These are phyloP conservation scores for Themeda triandra DNA, from an alignment of 176 grass and related monocot genomes.

Conservation along the genomic window DNA sequence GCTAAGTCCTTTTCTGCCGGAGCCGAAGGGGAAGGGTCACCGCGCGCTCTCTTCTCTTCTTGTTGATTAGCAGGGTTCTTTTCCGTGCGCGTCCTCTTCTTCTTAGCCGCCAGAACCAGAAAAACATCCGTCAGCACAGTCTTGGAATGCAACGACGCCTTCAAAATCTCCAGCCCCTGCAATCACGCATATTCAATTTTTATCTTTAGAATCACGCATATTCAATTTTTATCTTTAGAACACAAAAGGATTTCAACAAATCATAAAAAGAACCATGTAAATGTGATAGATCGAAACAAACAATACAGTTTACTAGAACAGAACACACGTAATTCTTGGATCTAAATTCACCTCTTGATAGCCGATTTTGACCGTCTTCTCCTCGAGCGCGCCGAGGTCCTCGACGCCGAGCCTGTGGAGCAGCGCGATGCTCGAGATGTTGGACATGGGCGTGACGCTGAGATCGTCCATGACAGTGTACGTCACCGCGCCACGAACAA, in stretches of 20 bases:
- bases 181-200: neutral
- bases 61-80: no score
- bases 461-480: slow-evolving; percentile 36
- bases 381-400: slow-evolving; percentile 15
- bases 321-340: no score
- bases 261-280: no score
- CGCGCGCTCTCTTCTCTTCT: no score
- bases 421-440: slow-evolving; percentile 1
- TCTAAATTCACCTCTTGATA: neutral
- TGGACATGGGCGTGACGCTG: slow-evolving; percentile 8
- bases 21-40: no score
- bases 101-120: neutral
- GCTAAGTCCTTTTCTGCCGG: no score
- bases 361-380: slow-evolving; percentile 25
- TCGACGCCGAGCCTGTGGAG: slow-evolving; percentile 18
- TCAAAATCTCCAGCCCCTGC: slow-evolving; percentile 20
- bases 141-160: slow-evolving; percentile 30
- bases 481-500: neutral
- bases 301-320: neutral
- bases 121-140: slow-evolving; percentile 44
- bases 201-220: neutral
- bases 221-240: no score
- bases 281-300: no score
- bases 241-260: no score
- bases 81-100: neutral